phyloP scores from a whole-genome alignment of 2,329 filamentous ascomycete species.

The Fusarium multiceps region DNA sequence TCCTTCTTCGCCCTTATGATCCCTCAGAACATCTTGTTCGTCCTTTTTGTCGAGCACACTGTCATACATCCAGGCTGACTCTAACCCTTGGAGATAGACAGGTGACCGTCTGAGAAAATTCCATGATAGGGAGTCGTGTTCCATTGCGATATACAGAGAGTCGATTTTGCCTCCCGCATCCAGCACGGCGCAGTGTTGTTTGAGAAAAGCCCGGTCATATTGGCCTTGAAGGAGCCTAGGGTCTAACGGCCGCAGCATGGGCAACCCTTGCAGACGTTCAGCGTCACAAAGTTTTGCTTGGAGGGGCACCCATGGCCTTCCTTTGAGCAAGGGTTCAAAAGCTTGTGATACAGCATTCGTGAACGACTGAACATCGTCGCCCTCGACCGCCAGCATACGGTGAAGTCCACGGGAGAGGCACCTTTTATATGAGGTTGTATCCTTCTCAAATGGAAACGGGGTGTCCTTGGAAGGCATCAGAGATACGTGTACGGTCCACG shows the following conservation, averaged over 20 bases:
- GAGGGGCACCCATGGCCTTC: constrained; percentile 67
- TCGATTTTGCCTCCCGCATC: constrained; percentile 66
- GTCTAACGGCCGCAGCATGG: constrained; percentile 68
- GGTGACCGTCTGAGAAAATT: constrained; percentile 61
- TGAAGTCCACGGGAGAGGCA: constrained; percentile 70
- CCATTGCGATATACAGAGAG: constrained; percentile 70
- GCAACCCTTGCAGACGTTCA: constrained; percentile 64
- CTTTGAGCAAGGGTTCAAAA: constrained; percentile 62
- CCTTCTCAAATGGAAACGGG: constrained; percentile 71
- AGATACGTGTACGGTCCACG: constrained; percentile 71
- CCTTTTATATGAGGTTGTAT: constrained; percentile 70
- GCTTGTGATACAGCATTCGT: constrained; percentile 59
- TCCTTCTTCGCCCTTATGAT: constrained; percentile 42
- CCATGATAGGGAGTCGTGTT: constrained; percentile 66
- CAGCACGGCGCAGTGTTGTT: constrained; percentile 65
- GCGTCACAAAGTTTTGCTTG: constrained; percentile 69
- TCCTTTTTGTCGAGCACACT: constrained; percentile 58
- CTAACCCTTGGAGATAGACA: constrained; percentile 63
- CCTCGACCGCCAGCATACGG: constrained; percentile 65
- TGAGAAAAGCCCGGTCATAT: constrained; percentile 65
- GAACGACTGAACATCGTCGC: constrained; percentile 62
- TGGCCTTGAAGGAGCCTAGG: constrained; percentile 53
- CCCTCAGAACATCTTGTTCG: constrained; percentile 46
- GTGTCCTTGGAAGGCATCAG: constrained; percentile 65
- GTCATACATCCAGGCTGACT: constrained; percentile 66